phyloP scores from a whole-genome alignment of 2,329 filamentous ascomycete genomes.

The Xylaria sp. region DNA sequence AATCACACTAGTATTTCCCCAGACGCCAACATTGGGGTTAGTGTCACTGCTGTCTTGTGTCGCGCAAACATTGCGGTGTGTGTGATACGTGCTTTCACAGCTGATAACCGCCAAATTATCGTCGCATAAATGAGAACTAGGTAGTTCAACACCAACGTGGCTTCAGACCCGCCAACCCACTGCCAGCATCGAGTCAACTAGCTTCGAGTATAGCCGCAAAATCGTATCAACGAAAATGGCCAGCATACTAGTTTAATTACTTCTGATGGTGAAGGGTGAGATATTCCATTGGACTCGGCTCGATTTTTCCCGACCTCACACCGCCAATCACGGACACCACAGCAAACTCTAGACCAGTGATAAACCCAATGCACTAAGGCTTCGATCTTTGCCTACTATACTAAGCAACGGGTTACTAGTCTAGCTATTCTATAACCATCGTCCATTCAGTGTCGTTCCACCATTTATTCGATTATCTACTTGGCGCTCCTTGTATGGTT shows the following conservation, averaged over 20 bases:
- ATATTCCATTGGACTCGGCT: constrained; percentile 11
- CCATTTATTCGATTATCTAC: neutral
- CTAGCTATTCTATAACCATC: neutral
- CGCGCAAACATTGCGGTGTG: constrained; percentile 17
- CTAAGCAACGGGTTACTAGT: neutral
- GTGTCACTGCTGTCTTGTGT: constrained; percentile 3
- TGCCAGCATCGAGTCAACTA: constrained; percentile 1
- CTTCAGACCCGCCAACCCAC: constrained; percentile 23
- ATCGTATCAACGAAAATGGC: constrained; percentile 1
- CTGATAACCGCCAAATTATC: constrained; percentile 18
- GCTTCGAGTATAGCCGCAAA: neutral
- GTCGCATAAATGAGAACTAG: constrained; percentile 8
- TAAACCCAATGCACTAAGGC: constrained; percentile 1
- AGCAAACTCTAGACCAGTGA: constrained; percentile 6
- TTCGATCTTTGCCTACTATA: constrained; percentile 14
- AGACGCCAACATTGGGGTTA: constrained; percentile 16
- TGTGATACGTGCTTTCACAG: constrained; percentile 17
- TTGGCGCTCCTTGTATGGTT: constrained; percentile 1
- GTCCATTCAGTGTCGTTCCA: neutral
- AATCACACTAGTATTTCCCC: constrained; percentile 25
- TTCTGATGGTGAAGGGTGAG: constrained; percentile 1
- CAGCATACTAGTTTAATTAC: constrained; percentile 12
- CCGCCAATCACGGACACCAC: constrained; percentile 30
- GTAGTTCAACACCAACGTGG: constrained; percentile 15
- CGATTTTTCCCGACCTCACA: constrained; percentile 24